Conservation (phyloP, 768 basidiomycete species). For the Auriculariales sp. region DNA sequence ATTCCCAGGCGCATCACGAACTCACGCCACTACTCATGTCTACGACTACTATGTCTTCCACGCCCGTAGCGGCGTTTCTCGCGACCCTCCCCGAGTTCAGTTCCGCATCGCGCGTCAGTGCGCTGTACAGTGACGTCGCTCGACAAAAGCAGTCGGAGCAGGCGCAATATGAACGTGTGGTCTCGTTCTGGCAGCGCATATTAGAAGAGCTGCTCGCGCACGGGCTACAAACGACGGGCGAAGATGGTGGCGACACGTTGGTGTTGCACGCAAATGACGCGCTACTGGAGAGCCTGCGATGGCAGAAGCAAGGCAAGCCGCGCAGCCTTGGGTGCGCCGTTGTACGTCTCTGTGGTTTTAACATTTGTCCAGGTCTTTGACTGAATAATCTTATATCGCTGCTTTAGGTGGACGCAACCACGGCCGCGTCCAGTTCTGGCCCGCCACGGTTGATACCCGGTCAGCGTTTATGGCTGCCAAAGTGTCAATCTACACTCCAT, state of each 20-base stretch:
- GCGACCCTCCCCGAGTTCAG: constrained; percentile 9
- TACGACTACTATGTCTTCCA: no score
- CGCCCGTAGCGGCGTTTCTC: constrained; percentile 2
- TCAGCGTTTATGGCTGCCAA: constrained; percentile 39
- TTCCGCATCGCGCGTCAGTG: constrained; percentile 16
- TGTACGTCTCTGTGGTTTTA: constrained; percentile 33
- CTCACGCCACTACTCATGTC: no score
- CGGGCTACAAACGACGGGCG: constrained; percentile 40
- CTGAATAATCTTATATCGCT: not conserved
- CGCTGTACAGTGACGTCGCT: constrained; percentile 80
- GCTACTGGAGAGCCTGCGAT: constrained; percentile 44
- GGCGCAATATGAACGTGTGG: constrained; percentile 60
- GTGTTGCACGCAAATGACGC: constrained; percentile 40
- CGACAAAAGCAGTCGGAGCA: constrained; percentile 77
- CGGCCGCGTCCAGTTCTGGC: constrained; percentile 58
- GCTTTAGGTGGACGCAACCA: constrained; percentile 27
- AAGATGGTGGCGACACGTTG: constrained; percentile 32
- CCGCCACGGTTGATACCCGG: constrained; percentile 28
- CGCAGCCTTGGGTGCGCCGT: constrained; percentile 55
- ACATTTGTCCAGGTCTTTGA: not conserved
- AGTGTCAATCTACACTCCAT: constrained; percentile 51
- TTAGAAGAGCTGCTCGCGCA: constrained; percentile 45
- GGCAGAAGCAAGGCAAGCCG: constrained; percentile 62
- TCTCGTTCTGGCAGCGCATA: constrained; percentile 76
- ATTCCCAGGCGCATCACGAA: no score